phyloP scores from a whole-genome alignment of 1,284 basidiomycete species.

The Fomitopsis palustris region DNA sequence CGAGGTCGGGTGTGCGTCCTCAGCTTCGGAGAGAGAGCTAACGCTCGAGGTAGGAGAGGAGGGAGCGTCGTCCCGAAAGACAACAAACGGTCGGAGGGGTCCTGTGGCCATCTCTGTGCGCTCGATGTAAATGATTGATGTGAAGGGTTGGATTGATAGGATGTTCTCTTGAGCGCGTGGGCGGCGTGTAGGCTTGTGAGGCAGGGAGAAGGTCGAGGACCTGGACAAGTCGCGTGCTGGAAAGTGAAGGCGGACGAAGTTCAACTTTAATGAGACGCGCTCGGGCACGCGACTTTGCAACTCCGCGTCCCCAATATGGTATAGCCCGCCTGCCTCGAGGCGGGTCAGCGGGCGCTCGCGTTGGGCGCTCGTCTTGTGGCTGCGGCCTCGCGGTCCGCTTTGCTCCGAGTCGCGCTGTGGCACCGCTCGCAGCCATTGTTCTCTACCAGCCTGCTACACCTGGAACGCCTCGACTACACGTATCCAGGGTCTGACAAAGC shows the following conservation, averaged over 20 bases:
- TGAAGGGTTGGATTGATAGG: not conserved
- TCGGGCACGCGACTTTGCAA: conserved; percentile 7
- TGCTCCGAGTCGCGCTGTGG: too few species aligned
- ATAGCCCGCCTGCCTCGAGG: not conserved
- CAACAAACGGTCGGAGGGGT: conserved; percentile 57
- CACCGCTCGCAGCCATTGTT: too few species aligned
- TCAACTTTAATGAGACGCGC: conserved; percentile 11
- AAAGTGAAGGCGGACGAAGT: conserved; percentile 10
- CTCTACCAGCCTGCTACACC: too few species aligned
- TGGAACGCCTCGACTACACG: too few species aligned
- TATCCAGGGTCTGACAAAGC: too few species aligned
- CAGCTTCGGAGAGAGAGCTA: not conserved
- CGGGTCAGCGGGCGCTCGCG: not conserved
- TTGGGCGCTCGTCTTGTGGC: not conserved
- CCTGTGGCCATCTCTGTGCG: conserved; percentile 28
- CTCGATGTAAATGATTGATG: not conserved
- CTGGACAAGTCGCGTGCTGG: conserved; percentile 2
- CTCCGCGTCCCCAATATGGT: conserved; percentile 6
- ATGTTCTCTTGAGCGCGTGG: not conserved
- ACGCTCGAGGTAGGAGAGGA: conserved; percentile 13
- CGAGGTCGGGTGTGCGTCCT: conserved; percentile 8
- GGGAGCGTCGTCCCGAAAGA: conserved; percentile 55
- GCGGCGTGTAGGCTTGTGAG: not conserved
- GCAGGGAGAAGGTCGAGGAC: not conserved
- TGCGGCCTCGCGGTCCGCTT: not conserved